These are phyloP conservation scores for Fusarium brevicatenulatum DNA, from an alignment of 2,329 filamentous ascomycete species.

Conservation along the genomic window DNA sequence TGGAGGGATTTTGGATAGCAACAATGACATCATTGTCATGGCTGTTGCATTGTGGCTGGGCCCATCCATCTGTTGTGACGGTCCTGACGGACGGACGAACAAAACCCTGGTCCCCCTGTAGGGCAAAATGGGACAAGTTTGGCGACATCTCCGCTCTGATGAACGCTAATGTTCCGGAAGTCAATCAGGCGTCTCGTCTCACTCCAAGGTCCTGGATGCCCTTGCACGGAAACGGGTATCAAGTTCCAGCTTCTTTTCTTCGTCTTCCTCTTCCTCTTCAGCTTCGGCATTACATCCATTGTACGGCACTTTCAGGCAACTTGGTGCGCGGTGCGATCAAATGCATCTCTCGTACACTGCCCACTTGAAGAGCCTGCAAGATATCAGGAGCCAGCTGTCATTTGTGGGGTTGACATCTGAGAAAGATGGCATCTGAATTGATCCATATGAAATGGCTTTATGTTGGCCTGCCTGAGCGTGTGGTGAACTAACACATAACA, in stretches of 20 bases:
- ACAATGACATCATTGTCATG: slow-evolving; percentile 38
- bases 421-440: slow-evolving; percentile 17
- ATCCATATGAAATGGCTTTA: slow-evolving; percentile 15
- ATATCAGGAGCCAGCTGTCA: slow-evolving; percentile 37
- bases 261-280: not conserved
- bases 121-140: slow-evolving; percentile 16
- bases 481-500: slow-evolving; percentile 3
- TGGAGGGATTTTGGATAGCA: slow-evolving; percentile 33
- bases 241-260: not conserved
- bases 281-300: slow-evolving; percentile 25
- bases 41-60: slow-evolving; percentile 22
- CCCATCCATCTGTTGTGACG: slow-evolving; percentile 25
- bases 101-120: slow-evolving; percentile 11
- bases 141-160: slow-evolving; percentile 26
- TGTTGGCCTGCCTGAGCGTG: slow-evolving; percentile 2
- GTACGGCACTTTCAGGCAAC: slow-evolving; percentile 15
- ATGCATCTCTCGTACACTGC: slow-evolving; percentile 15
- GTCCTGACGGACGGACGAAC: slow-evolving; percentile 19
- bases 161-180: slow-evolving; percentile 24
- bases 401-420: slow-evolving; percentile 28
- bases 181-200: slow-evolving; percentile 23
- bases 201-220: not conserved
- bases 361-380: slow-evolving; percentile 27
- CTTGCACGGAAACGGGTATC: not conserved
- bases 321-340: not conserved